phyloP scores from a whole-genome alignment of 2,329 filamentous ascomycete genomes.

The Colletotrichum abscissum region DNA sequence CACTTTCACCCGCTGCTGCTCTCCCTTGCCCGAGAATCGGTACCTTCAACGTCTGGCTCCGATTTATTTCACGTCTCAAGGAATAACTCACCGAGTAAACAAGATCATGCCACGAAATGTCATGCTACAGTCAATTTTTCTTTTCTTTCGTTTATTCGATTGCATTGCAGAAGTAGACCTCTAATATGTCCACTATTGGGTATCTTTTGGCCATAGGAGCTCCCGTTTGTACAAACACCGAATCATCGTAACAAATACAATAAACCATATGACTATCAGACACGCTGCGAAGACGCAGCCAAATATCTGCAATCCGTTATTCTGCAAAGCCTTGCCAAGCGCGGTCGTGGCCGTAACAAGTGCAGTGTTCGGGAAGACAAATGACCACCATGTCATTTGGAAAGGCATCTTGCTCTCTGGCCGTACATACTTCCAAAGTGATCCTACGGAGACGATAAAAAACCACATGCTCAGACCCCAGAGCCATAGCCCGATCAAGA shows the following conservation, averaged over 20 bases:
- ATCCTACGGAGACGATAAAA: constrained; percentile 82
- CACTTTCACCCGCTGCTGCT: constrained; percentile 14
- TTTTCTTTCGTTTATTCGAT: neutral
- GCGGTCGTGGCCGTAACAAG: constrained; percentile 80
- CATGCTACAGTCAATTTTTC: neutral
- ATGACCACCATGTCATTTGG: constrained; percentile 88
- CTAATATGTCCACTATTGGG: constrained; percentile 11
- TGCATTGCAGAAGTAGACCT: neutral
- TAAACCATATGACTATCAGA: constrained; percentile 74
- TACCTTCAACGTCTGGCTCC: neutral
- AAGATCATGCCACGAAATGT: neutral
- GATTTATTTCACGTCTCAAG: neutral
- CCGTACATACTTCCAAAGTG: constrained; percentile 75
- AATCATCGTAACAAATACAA: constrained; percentile 78
- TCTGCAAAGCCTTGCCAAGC: constrained; percentile 72
- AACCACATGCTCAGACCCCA: constrained; percentile 89
- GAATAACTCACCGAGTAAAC: neutral
- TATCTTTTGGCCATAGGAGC: constrained; percentile 81
- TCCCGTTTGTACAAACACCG: constrained; percentile 73
- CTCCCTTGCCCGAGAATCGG: constrained; percentile 26
- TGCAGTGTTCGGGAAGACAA: constrained; percentile 84
- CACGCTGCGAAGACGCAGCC: constrained; percentile 75
- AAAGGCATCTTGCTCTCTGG: constrained; percentile 73
- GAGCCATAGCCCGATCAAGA: constrained; percentile 80
- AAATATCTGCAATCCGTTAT: constrained; percentile 70